A percentile compares a stretch with the other conserved stretches of the same genome.
Evolutionary conservation across 2,329 filamentous ascomycete species (phyloP).

Genomic region (Calonectria honghensis): DNA sequence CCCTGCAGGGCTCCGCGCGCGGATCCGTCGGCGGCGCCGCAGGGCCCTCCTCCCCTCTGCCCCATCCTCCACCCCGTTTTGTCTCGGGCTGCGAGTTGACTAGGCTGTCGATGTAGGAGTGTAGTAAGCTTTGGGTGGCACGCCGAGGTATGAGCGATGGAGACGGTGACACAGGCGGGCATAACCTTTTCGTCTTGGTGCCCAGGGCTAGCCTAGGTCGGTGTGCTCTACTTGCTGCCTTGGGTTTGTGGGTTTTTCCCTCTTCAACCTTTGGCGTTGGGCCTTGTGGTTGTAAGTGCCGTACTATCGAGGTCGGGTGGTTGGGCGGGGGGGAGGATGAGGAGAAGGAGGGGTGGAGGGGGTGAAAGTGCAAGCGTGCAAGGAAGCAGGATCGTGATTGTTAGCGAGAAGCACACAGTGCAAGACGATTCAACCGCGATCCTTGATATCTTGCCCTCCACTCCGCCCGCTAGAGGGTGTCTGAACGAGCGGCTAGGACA

Average conservation of each 20-base stretch:
- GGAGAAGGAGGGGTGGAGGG: neutral
- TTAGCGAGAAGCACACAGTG: slow-evolving; percentile 24
- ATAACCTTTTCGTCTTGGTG: slow-evolving; percentile 27
- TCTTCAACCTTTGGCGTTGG: slow-evolving; percentile 4
- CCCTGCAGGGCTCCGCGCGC: slow-evolving; percentile 16
- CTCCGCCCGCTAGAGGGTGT: slow-evolving; percentile 41
- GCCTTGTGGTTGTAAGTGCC: slow-evolving; percentile 27
- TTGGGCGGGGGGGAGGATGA: slow-evolving; percentile 2
- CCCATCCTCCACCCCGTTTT: neutral
- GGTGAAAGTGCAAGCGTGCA: slow-evolving; percentile 10
- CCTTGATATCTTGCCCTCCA: neutral
- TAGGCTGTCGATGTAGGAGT: slow-evolving; percentile 7
- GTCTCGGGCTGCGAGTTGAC: slow-evolving; percentile 25
- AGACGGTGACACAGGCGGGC: slow-evolving; percentile 30
- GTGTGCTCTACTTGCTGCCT: neutral
- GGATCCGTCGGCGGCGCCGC: slow-evolving; percentile 8
- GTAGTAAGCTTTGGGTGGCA: slow-evolving; percentile 34
- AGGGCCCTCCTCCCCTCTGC: neutral
- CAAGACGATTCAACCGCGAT: slow-evolving; percentile 6
- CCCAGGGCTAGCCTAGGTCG: neutral
- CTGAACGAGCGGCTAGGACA: slow-evolving; percentile 51
- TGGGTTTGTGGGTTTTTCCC: neutral
- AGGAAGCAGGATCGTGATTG: neutral
- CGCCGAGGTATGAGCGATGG: slow-evolving; percentile 21
- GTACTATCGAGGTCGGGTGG: slow-evolving; percentile 25